These are phyloP conservation scores for Xylaria intraflava DNA, from an alignment of 495 filamentous ascomycete species.

Conservation along the genomic window DNA sequence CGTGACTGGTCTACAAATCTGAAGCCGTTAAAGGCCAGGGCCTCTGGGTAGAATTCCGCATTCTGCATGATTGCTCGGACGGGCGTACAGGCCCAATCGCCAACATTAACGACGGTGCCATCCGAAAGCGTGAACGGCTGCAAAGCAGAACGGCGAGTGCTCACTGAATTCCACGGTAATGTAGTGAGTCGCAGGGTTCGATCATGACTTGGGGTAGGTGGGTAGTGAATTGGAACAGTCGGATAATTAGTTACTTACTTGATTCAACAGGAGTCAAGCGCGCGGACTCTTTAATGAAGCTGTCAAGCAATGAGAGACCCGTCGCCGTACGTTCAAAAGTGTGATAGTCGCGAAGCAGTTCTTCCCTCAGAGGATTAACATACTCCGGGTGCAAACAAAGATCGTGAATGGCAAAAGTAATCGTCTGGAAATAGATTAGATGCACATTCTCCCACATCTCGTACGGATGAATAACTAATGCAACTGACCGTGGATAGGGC, in stretches of 20 bases:
- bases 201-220: not conserved
- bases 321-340: not conserved
- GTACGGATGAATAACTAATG: not conserved
- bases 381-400: conserved; percentile 29
- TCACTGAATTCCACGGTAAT: conserved; percentile 7
- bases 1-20: conserved; percentile 12
- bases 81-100: conserved; percentile 26
- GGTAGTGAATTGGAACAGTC: not conserved
- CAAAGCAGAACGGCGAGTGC: conserved; percentile 19
- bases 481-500: not conserved
- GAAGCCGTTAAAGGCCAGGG: conserved; percentile 22
- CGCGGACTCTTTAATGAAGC: conserved; percentile 34
- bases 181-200: not conserved
- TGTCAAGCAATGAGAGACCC: conserved; percentile 29
- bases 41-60: conserved; percentile 11
- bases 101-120: conserved; percentile 19
- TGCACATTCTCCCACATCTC: too few relatives aligned
- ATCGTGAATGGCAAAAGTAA: conserved; percentile 26
- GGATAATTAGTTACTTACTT: conserved; percentile 10
- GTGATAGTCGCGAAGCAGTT: not conserved
- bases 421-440: conserved; percentile 23
- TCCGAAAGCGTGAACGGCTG: conserved; percentile 21
- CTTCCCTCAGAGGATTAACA: conserved; percentile 12
- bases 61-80: conserved; percentile 13
- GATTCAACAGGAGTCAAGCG: conserved; percentile 27